phyloP scores from a whole-genome alignment of 2,329 filamentous ascomycete genomes.

The Aspergillus novofumigatus region DNA sequence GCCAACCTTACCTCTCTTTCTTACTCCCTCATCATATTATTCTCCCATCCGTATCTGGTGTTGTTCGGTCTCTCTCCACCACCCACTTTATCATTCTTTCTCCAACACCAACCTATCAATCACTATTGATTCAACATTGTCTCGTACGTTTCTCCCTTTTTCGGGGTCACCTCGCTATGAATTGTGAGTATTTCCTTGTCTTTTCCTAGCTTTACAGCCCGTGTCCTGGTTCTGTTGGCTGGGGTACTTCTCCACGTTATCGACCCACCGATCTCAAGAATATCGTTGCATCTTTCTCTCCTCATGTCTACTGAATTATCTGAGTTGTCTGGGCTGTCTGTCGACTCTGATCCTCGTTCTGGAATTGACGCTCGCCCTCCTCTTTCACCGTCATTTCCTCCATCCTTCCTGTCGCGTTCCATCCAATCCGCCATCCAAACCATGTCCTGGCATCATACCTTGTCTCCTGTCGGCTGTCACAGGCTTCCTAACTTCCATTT shows the following conservation, averaged over 20 bases:
- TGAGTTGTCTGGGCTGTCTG: conserved; percentile 12
- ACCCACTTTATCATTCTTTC: conserved; percentile 13
- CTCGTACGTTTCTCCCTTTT: conserved; percentile 23
- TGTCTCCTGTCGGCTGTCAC: conserved; percentile 23
- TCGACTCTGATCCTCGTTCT: conserved; percentile 18
- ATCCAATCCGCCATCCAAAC: conserved; percentile 38
- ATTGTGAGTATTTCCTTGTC: conserved; percentile 51
- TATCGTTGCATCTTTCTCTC: conserved; percentile 15
- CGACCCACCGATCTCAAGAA: conserved; percentile 35
- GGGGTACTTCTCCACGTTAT: conserved; percentile 38
- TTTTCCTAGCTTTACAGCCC: conserved; percentile 24
- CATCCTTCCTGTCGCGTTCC: conserved; percentile 27
- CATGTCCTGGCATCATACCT: conserved; percentile 33
- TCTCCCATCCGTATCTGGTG: conserved; percentile 18
- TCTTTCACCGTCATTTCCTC: conserved; percentile 16
- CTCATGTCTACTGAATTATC: conserved; percentile 13
- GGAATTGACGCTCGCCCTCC: conserved; percentile 15
- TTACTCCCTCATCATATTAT: conserved; percentile 32
- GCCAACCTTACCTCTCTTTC: conserved; percentile 32
- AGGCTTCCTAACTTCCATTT: conserved; percentile 21
- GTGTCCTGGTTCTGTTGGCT: conserved; percentile 30
- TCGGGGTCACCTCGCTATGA: conserved; percentile 54
- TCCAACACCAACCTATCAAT: conserved; percentile 15
- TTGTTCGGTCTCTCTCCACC: conserved; percentile 33
- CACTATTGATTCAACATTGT: conserved; percentile 9